Evolutionary conservation across 139 green algal genomes (phyloP).

Genomic region (Edaphochlamys debaryana): DNA sequence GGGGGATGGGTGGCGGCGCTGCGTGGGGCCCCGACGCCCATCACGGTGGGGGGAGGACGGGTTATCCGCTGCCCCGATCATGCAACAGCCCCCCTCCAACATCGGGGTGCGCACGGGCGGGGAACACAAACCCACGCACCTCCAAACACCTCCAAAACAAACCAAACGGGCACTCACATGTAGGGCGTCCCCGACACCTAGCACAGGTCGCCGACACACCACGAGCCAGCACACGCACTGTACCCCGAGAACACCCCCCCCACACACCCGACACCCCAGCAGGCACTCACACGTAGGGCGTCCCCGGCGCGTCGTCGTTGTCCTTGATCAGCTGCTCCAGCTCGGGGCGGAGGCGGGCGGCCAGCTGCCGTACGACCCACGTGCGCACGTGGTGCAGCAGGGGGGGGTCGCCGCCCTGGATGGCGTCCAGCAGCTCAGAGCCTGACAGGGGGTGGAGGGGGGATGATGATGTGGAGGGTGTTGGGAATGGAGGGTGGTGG

Average conservation of each 20-base stretch:
- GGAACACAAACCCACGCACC: no score
- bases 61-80: no score
- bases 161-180: neutral
- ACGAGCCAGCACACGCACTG: no score
- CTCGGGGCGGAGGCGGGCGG: constrained; percentile 75
- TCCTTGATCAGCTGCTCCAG: constrained; percentile 74
- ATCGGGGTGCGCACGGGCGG: no score
- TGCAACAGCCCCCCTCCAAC: no score
- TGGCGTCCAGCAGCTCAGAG: constrained; percentile 81
- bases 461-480: neutral
- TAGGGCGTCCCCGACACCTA: constrained; percentile 45
- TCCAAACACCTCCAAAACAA: no score
- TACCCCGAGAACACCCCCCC: no score
- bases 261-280: neutral
- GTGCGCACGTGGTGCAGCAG: constrained; percentile 78
- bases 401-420: constrained; percentile 80
- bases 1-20: no score
- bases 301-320: constrained; percentile 68
- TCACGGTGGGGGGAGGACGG: no score
- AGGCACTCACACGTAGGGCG: constrained; percentile 9
- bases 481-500: neutral
- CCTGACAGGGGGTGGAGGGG: constrained; percentile 61
- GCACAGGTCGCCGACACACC: no score
- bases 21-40: no score
- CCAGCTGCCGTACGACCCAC: constrained; percentile 78